Base-by-base conservation (phyloP, 108 stramenopile genomes). In the Stephanodiscus triporus region DNA sequence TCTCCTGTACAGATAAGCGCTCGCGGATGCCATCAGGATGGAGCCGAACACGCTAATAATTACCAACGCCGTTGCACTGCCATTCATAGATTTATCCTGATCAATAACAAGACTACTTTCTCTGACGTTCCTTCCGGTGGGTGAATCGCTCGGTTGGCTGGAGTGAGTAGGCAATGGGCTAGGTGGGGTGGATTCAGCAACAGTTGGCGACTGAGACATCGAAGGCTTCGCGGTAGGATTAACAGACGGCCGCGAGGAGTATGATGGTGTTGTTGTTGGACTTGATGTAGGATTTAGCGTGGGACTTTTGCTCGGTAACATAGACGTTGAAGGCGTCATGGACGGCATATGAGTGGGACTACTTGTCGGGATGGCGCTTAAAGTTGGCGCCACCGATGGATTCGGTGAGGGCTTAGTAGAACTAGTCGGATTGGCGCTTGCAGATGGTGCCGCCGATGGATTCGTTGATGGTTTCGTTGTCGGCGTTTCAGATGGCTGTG, bases 11-110 rank as follows among this genome's bases (percentile, higher is more conserved):
- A 74, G 38, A 66, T 57, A 74, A 1, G 63, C 55, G 17, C 64
- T 57, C 4, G 64, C 54, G 6, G 72, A 73, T 37, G 64, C 55
- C 63, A 74, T 40, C 26, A 54, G 51, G 11, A 74, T 38, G 45
- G 66, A 65, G 65, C 51, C 53, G 45, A 27, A 40, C 4, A 64
- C 73, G 36, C 73, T 64, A 30, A 74, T 43, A 29, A 74, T 66
- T 42, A 74, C 37, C 29, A 74, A 37, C 3, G 73, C 58, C 17
- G 43, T 74, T 17, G 73, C 55, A 3, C 55, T 51, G 24, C 47
- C 42, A 34, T 38, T 30, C 10, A 53, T 24, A 10, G 38, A 42
- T 14, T 45, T 45, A 17, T 45, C 16, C 7, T 74, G 54, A 50
- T 64, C 48, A 6, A 74, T 36, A 24, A 62, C 45, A 16, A 74